phyloP scores from a whole-genome alignment of 2,329 filamentous ascomycete genomes.

The Botrytis galanthina region DNA sequence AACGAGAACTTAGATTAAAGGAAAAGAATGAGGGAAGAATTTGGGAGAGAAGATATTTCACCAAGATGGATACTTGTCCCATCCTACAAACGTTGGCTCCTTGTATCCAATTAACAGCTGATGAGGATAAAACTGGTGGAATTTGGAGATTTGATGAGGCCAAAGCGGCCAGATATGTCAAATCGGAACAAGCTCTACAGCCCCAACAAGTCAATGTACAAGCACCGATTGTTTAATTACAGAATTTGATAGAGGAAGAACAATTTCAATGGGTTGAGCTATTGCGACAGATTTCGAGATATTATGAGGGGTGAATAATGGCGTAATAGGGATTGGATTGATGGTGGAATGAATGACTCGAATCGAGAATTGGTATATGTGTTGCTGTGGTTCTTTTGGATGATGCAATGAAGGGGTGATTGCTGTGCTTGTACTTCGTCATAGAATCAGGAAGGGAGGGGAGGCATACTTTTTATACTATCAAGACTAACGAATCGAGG shows the following conservation, averaged over 20 bases:
- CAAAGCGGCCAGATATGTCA: slow-evolving; percentile 30
- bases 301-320: neutral
- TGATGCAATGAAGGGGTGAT: neutral
- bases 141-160: slow-evolving; percentile 65
- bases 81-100: slow-evolving; percentile 45
- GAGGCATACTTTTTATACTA: neutral
- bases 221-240: neutral
- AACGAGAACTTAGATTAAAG: slow-evolving; percentile 71
- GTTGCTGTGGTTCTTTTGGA: neutral
- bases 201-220: slow-evolving; percentile 3
- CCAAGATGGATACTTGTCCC: slow-evolving; percentile 47
- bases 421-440: neutral
- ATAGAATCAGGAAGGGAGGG: neutral
- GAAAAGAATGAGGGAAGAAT: slow-evolving; percentile 71
- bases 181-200: slow-evolving; percentile 4
- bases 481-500: slow-evolving; percentile 3
- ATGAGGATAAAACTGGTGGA: slow-evolving; percentile 65
- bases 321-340: slow-evolving; percentile 15
- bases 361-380: neutral
- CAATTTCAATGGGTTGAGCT: neutral
- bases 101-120: slow-evolving; percentile 42
- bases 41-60: slow-evolving; percentile 88
- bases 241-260: neutral
- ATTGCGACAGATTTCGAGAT: neutral
- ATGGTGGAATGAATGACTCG: slow-evolving; percentile 1